phyloP scores from a whole-genome alignment of 129 eudicot genomes.

The Centrapalus pauciflorus region DNA sequence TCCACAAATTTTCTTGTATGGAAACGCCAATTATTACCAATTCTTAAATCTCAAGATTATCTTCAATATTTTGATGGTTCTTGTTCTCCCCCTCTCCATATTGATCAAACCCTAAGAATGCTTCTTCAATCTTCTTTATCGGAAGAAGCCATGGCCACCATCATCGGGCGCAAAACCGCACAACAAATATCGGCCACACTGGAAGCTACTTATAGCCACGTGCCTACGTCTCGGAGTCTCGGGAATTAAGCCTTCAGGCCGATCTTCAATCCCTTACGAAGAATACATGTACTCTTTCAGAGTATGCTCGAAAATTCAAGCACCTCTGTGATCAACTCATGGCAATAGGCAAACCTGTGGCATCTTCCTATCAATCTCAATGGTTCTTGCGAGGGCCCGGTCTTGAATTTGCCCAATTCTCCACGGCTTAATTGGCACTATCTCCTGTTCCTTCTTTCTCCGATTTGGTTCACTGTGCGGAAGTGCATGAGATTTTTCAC shows the following conservation, averaged over 20 bases:
- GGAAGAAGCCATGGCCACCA: neutral
- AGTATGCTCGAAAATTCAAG: neutral
- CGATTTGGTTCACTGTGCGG: neutral
- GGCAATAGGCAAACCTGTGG: neutral
- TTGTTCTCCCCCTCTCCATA: neutral
- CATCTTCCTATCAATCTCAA: neutral
- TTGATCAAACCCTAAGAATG: neutral
- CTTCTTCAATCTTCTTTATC: neutral
- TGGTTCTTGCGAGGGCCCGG: slow-evolving; percentile 1
- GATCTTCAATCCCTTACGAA: neutral
- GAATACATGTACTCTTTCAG: neutral
- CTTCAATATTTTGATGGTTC: neutral
- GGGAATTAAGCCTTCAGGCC: neutral
- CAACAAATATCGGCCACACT: neutral
- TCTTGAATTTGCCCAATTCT: neutral
- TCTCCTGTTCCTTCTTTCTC: neutral
- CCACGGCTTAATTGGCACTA: neutral
- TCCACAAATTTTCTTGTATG: neutral
- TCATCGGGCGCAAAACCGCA: neutral
- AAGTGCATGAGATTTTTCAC: neutral
- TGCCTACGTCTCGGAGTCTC: neutral
- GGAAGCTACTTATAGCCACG: neutral
- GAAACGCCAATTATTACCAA: neutral
- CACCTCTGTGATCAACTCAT: neutral
- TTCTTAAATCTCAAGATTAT: neutral